A percentile compares a stretch with the other conserved stretches of the same genome.
Evolutionary conservation across 768 basidiomycete genomes (phyloP).

Genomic region (Tephrocybe sp.): DNA sequence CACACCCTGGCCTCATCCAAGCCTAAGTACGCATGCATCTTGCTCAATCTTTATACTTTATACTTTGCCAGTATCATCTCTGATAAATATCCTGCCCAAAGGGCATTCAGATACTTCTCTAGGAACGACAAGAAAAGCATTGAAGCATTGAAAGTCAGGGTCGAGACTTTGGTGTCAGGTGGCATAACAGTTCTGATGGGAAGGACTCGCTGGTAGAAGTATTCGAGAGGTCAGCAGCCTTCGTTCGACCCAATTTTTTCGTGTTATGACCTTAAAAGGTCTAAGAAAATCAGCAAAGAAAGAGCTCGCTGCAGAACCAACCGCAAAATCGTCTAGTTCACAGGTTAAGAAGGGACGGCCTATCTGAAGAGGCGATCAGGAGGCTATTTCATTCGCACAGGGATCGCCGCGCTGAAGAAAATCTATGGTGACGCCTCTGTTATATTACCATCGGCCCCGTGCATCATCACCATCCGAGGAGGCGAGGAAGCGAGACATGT

Average conservation of each 20-base stretch:
- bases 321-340: constrained; percentile 38
- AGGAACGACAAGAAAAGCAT: constrained; percentile 51
- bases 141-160: constrained; percentile 55
- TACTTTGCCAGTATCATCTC: too few relatives aligned
- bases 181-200: constrained; percentile 39
- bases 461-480: constrained; percentile 25
- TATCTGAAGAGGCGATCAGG: constrained; percentile 35
- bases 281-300: too few relatives aligned
- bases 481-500: not conserved
- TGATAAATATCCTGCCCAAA: too few relatives aligned
- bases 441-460: constrained; percentile 30
- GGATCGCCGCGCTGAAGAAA: constrained; percentile 48
- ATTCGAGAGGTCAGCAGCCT: too few relatives aligned
- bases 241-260: too few relatives aligned
- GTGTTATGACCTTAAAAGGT: too few relatives aligned
- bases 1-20: constrained; percentile 12
- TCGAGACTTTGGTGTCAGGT: constrained; percentile 55
- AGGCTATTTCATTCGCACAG: constrained; percentile 47
- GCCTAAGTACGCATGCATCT: not conserved
- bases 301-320: constrained; percentile 11
- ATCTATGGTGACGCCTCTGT: constrained; percentile 55
- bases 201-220: too few relatives aligned
- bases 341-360: constrained; percentile 39
- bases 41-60: too few relatives aligned
- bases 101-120: constrained; percentile 37